Percentiles rank a stretch among this genome's conserved stretches.
Conservation (phyloP, 2,329 filamentous ascomycete genomes). For the Trichoderma hamatum region DNA sequence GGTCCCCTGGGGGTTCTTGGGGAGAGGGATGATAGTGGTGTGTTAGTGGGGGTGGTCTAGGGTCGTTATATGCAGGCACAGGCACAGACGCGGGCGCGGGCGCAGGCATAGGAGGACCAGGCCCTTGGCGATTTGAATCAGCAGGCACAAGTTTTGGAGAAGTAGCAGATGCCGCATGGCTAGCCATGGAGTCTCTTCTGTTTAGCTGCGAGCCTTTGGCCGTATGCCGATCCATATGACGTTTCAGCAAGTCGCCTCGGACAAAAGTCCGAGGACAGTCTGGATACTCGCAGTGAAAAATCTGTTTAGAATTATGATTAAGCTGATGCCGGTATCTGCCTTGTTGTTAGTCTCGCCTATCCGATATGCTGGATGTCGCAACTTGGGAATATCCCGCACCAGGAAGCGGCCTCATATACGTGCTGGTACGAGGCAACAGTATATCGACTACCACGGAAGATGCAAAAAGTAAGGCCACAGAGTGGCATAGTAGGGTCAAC, state of each 20-base stretch:
- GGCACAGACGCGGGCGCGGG: not conserved
- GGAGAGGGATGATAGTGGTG: constrained; percentile 53
- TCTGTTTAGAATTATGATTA: constrained; percentile 94
- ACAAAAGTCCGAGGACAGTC: constrained; percentile 91
- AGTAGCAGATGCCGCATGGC: constrained; percentile 39
- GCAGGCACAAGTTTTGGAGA: constrained; percentile 47
- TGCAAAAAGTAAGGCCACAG: not conserved
- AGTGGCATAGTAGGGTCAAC: constrained; percentile 38
- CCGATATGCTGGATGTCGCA: not conserved
- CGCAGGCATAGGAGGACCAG: constrained; percentile 38
- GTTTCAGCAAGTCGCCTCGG: constrained; percentile 86
- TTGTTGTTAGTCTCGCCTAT: constrained; percentile 21
- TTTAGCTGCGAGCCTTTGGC: constrained; percentile 77
- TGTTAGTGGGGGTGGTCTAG: constrained; percentile 43
- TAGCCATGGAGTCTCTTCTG: constrained; percentile 63
- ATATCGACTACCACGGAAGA: not conserved
- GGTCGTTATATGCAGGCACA: constrained; percentile 34
- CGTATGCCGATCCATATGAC: constrained; percentile 79
- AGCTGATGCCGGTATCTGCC: constrained; percentile 82
- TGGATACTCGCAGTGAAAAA: constrained; percentile 90
- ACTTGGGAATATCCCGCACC: not conserved
- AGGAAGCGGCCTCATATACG: not conserved
- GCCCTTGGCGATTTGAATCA: constrained; percentile 47
- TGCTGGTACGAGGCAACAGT: not conserved
- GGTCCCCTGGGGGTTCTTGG: constrained; percentile 48